Evolutionary conservation across 352 stramenopile genomes (phyloP), one percentile per base, ranked within the genome.

Genomic region (Pythium coloratum): DNA sequence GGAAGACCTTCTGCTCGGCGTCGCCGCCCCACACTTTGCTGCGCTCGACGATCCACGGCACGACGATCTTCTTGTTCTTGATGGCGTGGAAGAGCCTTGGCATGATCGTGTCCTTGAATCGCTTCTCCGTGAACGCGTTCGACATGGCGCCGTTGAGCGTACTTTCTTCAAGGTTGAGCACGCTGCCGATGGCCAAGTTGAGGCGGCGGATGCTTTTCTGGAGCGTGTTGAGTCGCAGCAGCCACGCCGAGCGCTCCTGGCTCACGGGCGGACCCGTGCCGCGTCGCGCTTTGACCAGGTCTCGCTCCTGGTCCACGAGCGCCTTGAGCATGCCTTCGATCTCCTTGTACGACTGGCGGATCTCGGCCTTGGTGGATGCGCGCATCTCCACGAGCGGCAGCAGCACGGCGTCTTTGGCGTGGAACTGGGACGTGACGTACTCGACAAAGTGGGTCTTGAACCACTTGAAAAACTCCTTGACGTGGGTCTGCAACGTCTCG

Each of bases 31-130:
- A 95, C 33, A 92, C 81, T 67, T 93, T 93, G 68, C 77, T 90
- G 32, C 87, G 87, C 46, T 95, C 87, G 20, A 95, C 77, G 64
- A 93, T 92, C 87, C 87, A 95, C 13, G 85, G 84, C 38, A 95
- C 78, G n/a, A 95, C 76, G 2, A 95, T 80, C 38, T 85, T 84
- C 62, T 95, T 95, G 12, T 79, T 70, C 47, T 87, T 86, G 58
- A 93, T 90, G 24, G 77, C 77, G 24, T 83, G 82, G 66, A 95
- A 92, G 38, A 93, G 65, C 12, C 84, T 80, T 34, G 87, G 87
- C 76, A 93, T 81, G 9, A 95, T 84, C 70, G 91, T 87, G 34
- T 71, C 78, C 55, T 79, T 72, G 66, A 95, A 95, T 13, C 83
- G 88, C n/a, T 75, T 72, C 66, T 95, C 80, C 0, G 76, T 86